Percentiles rank a stretch among this genome's conserved stretches.
phyloP scores from a whole-genome alignment of 2,329 filamentous ascomycete species.

The Amylocarpus encephaloides region DNA sequence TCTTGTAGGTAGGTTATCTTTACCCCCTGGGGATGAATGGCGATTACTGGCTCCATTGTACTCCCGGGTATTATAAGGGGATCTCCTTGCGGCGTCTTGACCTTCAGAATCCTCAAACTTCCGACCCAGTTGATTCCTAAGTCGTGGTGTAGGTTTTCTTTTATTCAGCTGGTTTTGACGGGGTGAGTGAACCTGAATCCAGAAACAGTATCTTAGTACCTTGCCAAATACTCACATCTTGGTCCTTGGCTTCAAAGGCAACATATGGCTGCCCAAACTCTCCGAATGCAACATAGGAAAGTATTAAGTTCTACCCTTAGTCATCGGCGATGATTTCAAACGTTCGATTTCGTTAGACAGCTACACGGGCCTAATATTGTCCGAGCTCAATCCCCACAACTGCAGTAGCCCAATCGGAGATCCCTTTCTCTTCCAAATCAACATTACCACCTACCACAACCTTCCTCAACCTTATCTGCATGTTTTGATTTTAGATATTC shows the following conservation, averaged over 20 bases:
- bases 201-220: conserved; percentile 12
- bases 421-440: no score
- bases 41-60: conserved; percentile 3
- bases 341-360: background rate
- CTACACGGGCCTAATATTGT: conserved; percentile 7
- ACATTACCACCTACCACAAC: no score
- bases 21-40: background rate
- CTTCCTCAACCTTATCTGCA: no score
- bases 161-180: conserved; percentile 7
- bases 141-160: background rate
- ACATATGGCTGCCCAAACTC: conserved; percentile 8
- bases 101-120: conserved; percentile 6
- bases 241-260: conserved; percentile 14
- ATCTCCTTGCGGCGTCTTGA: background rate
- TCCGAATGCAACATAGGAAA: conserved; percentile 17
- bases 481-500: no score
- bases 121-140: conserved; percentile 8
- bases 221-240: conserved; percentile 5
- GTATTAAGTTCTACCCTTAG: conserved; percentile 8
- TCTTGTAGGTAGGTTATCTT: background rate
- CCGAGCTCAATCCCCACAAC: conserved; percentile 16
- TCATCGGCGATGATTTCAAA: conserved; percentile 13
- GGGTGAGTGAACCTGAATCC: conserved; percentile 9
- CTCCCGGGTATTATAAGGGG: conserved; percentile 8
- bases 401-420: background rate